A percentile compares a stretch with the other conserved stretches of the same genome.
Evolutionary conservation across 2,329 filamentous ascomycete genomes (phyloP).

Genomic region (Diatrype stigma): DNA sequence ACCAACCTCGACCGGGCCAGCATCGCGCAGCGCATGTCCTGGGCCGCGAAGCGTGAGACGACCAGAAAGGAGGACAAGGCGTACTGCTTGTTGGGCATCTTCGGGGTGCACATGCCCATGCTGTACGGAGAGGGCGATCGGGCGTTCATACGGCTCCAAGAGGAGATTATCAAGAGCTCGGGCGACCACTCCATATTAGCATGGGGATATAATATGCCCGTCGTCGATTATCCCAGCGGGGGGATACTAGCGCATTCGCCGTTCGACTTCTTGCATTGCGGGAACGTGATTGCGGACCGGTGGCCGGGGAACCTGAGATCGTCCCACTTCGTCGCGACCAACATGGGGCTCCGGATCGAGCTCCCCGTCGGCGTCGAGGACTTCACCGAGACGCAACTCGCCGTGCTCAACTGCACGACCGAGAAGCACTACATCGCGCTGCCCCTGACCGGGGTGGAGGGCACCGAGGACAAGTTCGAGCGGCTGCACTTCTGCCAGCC

Average conservation of each 20-base stretch:
- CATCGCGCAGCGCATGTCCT: neutral
- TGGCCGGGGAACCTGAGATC: too few relatives aligned
- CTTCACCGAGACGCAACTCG: neutral
- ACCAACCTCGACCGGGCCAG: neutral
- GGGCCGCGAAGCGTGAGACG: neutral
- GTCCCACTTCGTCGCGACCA: too few relatives aligned
- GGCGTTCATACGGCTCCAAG: neutral
- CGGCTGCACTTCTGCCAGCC: neutral
- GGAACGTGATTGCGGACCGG: too few relatives aligned
- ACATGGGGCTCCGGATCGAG: too few relatives aligned
- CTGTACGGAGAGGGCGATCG: neutral
- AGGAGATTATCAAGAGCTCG: neutral
- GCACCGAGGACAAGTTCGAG: neutral
- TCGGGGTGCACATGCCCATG: neutral
- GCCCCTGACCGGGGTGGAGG: neutral
- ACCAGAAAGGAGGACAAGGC: neutral
- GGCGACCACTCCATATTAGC: neutral
- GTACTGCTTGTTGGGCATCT: neutral
- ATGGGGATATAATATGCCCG: neutral
- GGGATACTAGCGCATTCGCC: too few relatives aligned
- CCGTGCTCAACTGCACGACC: neutral
- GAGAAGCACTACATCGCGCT: neutral
- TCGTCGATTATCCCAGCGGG: too few relatives aligned
- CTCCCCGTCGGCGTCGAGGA: neutral
- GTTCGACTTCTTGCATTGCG: too few relatives aligned